Base-by-base conservation (phyloP, 2,329 filamentous ascomycete genomes). In the Fusarium sp. region DNA sequence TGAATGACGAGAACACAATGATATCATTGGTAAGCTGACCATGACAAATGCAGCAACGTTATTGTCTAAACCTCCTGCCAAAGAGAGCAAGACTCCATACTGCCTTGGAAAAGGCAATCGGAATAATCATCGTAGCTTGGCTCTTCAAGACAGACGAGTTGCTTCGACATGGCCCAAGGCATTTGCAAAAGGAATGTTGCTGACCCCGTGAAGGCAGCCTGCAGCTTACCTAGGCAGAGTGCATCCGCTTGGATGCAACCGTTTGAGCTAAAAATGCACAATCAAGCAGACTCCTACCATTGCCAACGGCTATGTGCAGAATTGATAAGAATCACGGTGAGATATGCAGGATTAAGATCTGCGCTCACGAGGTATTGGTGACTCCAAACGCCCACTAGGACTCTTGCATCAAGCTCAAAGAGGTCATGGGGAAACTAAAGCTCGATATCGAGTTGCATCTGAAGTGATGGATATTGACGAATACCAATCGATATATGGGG, bases 351-450 rank as follows among this genome's bases (percentile, higher is more conserved):
- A 51, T 61, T 45, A 18, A 69, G 72, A 73, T 74, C 72, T 69
- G 72, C 72, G 31, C 48, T 75, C 63, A 65, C 39, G 52, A 41
- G 45, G 59, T 39, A 48, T 48, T 58, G 28, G 49, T 59, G 61
- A 39, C 42, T 71, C 38, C 52, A 38, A 45, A 56, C 48, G 48
- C 45, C 72, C 57, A 73, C 48, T 58, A 51, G 49, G 52, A 59
- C 54, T 44, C 38, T 28, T 31, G 35, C 57, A 64, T 45, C 58
- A 52, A 66, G 48, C 39, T 61, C 39, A 56, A 60, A 63, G 49
- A 28, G 71, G 72, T 69, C 67, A 74, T 62, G 68, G 70, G 62
- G 55, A 69, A 72, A 48, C 68, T 56, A 48, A 51, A 59, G 58
- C 49, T 57, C 63, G 35, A 64, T 60, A 48, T 45, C 33, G 39